These are phyloP conservation scores for Exophiala alcalophila DNA, from an alignment of 2,329 filamentous ascomycete genomes.

Conservation along the genomic window DNA sequence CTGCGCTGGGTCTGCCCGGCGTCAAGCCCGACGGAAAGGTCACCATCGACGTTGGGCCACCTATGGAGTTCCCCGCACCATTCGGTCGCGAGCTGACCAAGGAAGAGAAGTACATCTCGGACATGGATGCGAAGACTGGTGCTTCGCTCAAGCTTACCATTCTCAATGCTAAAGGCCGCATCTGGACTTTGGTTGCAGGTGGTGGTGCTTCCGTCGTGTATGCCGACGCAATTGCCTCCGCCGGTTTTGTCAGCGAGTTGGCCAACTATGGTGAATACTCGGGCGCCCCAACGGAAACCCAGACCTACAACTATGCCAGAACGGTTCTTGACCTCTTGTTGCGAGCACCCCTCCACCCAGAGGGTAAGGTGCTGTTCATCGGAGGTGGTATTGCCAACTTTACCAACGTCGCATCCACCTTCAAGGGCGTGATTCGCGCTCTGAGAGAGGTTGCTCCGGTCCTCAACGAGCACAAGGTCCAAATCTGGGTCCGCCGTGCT, in stretches of 20 bases:
- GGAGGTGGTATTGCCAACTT: slow-evolving; percentile 99
- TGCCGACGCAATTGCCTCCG: slow-evolving; percentile 94
- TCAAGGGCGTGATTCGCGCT: slow-evolving; percentile 99
- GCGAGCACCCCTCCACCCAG: slow-evolving; percentile 74
- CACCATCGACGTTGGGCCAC: slow-evolving; percentile 91
- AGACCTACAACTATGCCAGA: slow-evolving; percentile 98
- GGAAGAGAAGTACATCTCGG: slow-evolving; percentile 98
- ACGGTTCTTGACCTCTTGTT: slow-evolving; percentile 98
- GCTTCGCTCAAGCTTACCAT: slow-evolving; percentile 98
- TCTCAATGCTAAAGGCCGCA: slow-evolving; percentile 82
- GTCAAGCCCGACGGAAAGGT: slow-evolving; percentile 68
- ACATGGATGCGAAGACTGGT: slow-evolving; percentile 98
- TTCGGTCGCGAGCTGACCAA: slow-evolving; percentile 98
- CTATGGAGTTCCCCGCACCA: slow-evolving; percentile 97
- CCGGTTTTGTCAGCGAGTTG: slow-evolving; percentile 90
- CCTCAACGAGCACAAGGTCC: slow-evolving; percentile 92
- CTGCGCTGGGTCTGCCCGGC: slow-evolving; percentile 77
- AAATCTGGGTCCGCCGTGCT: slow-evolving; percentile 90
- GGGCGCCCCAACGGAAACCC: slow-evolving; percentile 95
- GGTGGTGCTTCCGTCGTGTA: slow-evolving; percentile 99
- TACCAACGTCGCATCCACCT: slow-evolving; percentile 98
- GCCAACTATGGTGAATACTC: slow-evolving; percentile 99
- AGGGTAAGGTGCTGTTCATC: slow-evolving; percentile 99
- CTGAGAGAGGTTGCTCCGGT: slow-evolving; percentile 82
- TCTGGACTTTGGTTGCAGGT: slow-evolving; percentile 98